These are phyloP conservation scores for Linnemannia schmuckeri DNA, from an alignment of 192 early-diverging fungal genomes.

Conservation along the genomic window DNA sequence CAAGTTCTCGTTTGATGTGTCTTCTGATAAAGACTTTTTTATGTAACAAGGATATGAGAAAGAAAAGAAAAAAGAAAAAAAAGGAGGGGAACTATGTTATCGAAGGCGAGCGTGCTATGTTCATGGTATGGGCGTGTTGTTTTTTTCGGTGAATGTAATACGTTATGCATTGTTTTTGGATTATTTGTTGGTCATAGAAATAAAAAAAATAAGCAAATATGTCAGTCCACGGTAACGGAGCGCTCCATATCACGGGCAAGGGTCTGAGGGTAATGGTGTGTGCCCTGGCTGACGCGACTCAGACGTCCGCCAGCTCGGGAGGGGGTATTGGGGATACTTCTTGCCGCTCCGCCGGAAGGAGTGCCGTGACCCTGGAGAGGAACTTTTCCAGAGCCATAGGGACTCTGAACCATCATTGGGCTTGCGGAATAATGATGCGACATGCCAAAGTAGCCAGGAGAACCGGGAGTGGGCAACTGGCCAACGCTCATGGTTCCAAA, in stretches of 20 bases:
- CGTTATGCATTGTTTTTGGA: neutral
- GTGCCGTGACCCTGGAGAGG: neutral
- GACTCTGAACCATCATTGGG: slow-evolving; percentile 18
- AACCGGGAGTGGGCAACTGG: slow-evolving; percentile 6
- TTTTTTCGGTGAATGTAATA: neutral
- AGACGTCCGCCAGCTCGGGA: slow-evolving; percentile 36
- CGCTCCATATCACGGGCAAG: slow-evolving; percentile 51
- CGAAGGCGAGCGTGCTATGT: neutral
- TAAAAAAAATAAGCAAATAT: neutral
- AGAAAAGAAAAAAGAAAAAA: neutral
- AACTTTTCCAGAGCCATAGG: slow-evolving; percentile 36
- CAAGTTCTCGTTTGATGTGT: too few relatives aligned
- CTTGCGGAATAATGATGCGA: slow-evolving; percentile 6
- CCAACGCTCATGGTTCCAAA: neutral
- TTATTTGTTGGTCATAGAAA: neutral
- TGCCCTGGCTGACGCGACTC: slow-evolving; percentile 37
- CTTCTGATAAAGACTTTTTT: neutral
- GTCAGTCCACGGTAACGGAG: slow-evolving; percentile 8
- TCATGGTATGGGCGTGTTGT: neutral
- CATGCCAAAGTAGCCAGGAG: slow-evolving; percentile 42
- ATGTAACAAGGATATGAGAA: neutral
- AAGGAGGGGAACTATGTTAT: neutral
- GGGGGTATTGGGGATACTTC: slow-evolving; percentile 36
- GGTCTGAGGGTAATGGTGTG: slow-evolving; percentile 29
- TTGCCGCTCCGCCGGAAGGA: neutral